Evolutionary conservation across 208 protist species (phyloP).

Genomic region (Trypanosoma congolense): DNA sequence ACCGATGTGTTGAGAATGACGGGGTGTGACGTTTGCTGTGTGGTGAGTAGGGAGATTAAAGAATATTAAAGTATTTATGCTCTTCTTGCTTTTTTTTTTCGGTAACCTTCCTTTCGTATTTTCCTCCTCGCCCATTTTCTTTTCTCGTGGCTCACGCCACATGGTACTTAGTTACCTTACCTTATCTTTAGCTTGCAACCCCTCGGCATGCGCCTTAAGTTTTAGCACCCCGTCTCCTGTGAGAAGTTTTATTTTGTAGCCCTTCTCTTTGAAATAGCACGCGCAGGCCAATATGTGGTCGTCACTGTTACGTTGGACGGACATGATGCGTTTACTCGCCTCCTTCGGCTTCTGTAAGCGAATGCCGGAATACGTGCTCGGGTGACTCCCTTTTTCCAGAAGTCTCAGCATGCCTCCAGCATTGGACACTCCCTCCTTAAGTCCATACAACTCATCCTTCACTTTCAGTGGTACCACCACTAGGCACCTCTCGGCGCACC

Average conservation of each 20-base stretch:
- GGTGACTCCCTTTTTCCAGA: no score
- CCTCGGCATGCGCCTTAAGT: slow-evolving; percentile 21
- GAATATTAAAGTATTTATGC: no score
- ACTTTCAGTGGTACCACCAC: slow-evolving; percentile 11
- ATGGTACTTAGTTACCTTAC: no score
- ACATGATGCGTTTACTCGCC: neutral
- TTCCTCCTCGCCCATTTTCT: no score
- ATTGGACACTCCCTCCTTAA: neutral
- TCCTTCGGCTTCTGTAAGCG: slow-evolving; percentile 10
- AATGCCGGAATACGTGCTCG: slow-evolving; percentile 1
- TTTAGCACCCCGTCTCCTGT: slow-evolving; percentile 7
- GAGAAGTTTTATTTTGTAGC: neutral
- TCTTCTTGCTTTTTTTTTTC: no score
- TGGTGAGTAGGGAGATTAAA: no score
- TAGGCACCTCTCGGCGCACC: neutral
- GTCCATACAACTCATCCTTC: neutral
- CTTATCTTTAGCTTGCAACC: no score
- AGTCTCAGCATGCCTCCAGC: neutral
- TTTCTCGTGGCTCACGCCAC: no score
- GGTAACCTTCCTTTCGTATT: no score
- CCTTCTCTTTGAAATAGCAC: slow-evolving; percentile 9
- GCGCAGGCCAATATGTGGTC: slow-evolving; percentile 23
- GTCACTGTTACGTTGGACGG: slow-evolving; percentile 10
- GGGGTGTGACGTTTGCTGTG: no score
- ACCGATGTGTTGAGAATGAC: no score